Evolutionary conservation across 805 yeast species (phyloP).

Genomic region (Barnettozyma sucrosica): DNA sequence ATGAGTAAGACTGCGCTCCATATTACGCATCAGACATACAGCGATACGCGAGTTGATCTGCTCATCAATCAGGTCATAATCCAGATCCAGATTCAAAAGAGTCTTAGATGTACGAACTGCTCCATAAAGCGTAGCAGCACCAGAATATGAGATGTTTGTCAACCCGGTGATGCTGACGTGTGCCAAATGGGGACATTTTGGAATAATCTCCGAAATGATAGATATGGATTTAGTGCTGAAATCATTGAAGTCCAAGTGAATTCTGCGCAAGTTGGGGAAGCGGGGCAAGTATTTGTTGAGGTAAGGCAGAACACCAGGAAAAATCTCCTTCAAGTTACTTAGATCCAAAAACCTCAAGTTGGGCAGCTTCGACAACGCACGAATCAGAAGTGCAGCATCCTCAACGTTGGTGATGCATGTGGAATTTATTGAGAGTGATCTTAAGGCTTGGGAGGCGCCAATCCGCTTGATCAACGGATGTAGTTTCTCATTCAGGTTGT

Average conservation of each 20-base stretch:
- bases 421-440: slow-evolving; percentile 22
- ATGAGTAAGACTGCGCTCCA: slow-evolving; percentile 51
- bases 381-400: slow-evolving; percentile 44
- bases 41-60: slow-evolving; percentile 67
- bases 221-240: slow-evolving; percentile 51
- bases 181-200: slow-evolving; percentile 58
- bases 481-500: slow-evolving; percentile 45
- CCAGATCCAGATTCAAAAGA: slow-evolving; percentile 65
- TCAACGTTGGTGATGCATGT: slow-evolving; percentile 50
- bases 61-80: slow-evolving; percentile 54
- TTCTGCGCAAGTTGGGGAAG: slow-evolving; percentile 54
- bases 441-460: neutral
- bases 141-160: slow-evolving; percentile 46
- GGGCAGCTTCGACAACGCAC: slow-evolving; percentile 47
- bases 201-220: slow-evolving; percentile 59
- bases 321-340: slow-evolving; percentile 60
- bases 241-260: slow-evolving; percentile 68
- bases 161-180: slow-evolving; percentile 70
- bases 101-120: slow-evolving; percentile 62
- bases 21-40: slow-evolving; percentile 73
- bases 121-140: slow-evolving; percentile 60
- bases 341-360: slow-evolving; percentile 68
- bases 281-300: slow-evolving; percentile 63
- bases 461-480: slow-evolving; percentile 23
- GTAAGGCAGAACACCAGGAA: slow-evolving; percentile 54